Evolutionary conservation across 306 rosid species (phyloP).

Genomic region (Quercus ilex): DNA sequence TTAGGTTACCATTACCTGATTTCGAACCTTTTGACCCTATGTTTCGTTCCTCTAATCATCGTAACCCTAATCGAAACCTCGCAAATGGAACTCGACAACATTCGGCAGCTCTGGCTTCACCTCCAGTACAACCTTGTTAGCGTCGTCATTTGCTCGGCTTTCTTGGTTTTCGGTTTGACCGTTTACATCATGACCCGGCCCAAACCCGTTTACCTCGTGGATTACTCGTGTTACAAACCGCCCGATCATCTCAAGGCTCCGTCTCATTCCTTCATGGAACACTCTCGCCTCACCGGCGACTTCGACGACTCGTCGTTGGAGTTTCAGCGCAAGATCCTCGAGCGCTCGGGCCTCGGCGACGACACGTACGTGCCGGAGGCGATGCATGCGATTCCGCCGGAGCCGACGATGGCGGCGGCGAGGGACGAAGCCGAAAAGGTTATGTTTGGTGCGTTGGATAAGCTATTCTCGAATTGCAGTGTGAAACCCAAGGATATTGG

Average conservation of each 20-base stretch:
- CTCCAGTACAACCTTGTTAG: slow-evolving; percentile 64
- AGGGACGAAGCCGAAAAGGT: slow-evolving; percentile 66
- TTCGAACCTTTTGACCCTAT: slow-evolving; percentile 56
- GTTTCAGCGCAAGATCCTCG: slow-evolving; percentile 65
- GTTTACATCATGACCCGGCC: slow-evolving; percentile 58
- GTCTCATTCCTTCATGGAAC: slow-evolving; percentile 45
- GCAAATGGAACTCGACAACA: slow-evolving; percentile 46
- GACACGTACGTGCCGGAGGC: slow-evolving; percentile 72
- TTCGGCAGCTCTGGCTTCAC: slow-evolving; percentile 63
- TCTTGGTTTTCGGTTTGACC: slow-evolving; percentile 64
- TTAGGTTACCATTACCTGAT: slow-evolving; percentile 75
- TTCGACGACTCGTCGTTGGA: slow-evolving; percentile 68
- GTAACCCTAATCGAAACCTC: slow-evolving; percentile 58
- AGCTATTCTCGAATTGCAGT: slow-evolving; percentile 37
- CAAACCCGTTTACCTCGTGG: slow-evolving; percentile 51
- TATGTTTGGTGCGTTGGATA: slow-evolving; percentile 69
- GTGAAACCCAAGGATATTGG: slow-evolving; percentile 64
- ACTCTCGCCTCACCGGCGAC: slow-evolving; percentile 56
- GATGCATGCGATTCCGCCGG: slow-evolving; percentile 60
- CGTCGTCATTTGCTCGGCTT: slow-evolving; percentile 46
- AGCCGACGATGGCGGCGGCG: slow-evolving; percentile 60
- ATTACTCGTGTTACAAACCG: slow-evolving; percentile 59
- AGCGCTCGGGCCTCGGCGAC: slow-evolving; percentile 69
- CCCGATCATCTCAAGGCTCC: slow-evolving; percentile 63
- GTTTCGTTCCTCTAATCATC: slow-evolving; percentile 50